Percentiles rank a stretch among this genome's conserved stretches.
Conservation (phyloP, 495 filamentous ascomycete genomes). For the Trypethelium eluteriae region DNA sequence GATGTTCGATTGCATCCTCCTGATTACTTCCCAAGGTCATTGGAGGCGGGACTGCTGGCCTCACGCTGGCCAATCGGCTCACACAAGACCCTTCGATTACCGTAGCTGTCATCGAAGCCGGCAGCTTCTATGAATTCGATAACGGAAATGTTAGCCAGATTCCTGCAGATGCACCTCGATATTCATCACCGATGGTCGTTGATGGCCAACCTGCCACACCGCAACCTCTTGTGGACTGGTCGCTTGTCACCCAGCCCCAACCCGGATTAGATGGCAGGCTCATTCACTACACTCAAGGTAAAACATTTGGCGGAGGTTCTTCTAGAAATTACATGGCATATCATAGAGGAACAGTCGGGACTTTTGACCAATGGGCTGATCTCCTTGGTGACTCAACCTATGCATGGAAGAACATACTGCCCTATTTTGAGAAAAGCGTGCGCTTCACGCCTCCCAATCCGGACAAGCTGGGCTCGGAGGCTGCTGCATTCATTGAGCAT, state of each 20-base stretch:
- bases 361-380: slow-evolving; percentile 44
- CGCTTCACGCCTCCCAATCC: slow-evolving; percentile 32
- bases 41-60: slow-evolving; percentile 24
- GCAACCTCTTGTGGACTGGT: slow-evolving; percentile 28
- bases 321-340: slow-evolving; percentile 9
- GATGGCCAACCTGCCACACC: slow-evolving; percentile 3
- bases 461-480: slow-evolving; percentile 24
- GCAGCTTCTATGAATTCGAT: slow-evolving; percentile 21
- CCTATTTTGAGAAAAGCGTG: slow-evolving; percentile 39
- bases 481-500: slow-evolving; percentile 23
- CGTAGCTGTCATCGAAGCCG: slow-evolving; percentile 23
- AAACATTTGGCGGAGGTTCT: slow-evolving; percentile 6
- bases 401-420: slow-evolving; percentile 38
- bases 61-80: slow-evolving; percentile 18
- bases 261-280: neutral
- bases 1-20: neutral
- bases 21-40: slow-evolving; percentile 10
- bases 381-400: slow-evolving; percentile 42
- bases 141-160: slow-evolving; percentile 13
- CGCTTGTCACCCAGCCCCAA: slow-evolving; percentile 22
- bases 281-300: slow-evolving; percentile 8
- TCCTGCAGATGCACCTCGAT: neutral
- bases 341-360: slow-evolving; percentile 27
- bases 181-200: neutral
- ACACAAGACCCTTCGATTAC: slow-evolving; percentile 18